Base-by-base conservation (phyloP, 2,329 filamentous ascomycete species). In the Fusarium euwallaceae region DNA sequence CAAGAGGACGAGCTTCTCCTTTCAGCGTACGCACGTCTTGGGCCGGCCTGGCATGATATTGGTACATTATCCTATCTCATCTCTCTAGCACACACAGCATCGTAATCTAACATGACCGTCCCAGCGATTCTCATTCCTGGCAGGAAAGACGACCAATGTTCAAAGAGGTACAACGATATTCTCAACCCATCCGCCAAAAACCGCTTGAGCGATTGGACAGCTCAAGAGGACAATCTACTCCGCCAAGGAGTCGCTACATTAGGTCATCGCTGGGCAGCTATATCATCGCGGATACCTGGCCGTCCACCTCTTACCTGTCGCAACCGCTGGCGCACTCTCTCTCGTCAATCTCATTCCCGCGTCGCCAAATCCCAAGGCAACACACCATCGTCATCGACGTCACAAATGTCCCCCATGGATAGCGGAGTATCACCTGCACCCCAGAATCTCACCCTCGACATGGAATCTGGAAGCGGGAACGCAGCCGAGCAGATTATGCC, bases 61-160 rank as follows among this genome's bases (percentile, higher is more conserved):
- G 71, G 75, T 76, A 67, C 66, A 59, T 36, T 36, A 20, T 53
- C 4, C 9, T 32, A 0, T 4, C 6, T 10, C 24, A 0, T 6
- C 4, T 10, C 24, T 29, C 10, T 9, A 34, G 51, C 37, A 34
- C 9, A 9, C 3, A 10, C 5, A 3, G 8, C 5, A 24, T 45
- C 3, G 36, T 62, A 55, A 29, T 36, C 59, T 60, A 32, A 62
- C 45, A 63, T 43, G 6, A 6, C 6, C 4, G 0, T 2, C 17
- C 3, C n/a, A 77, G 78, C 78, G 1, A 58, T 67, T 32, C 69
- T 80, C 5, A 80, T 80, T 24, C 79, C 79, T 1, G 79, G 79
- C 14, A 71, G 79, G 41, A 80, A 80, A 51, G 79, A 80, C 24
- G 79, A 80, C 43, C 79, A 80, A 39, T 80, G 79, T 9, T 80